phyloP scores from a whole-genome alignment of 495 filamentous ascomycete species.

The Rostrohypoxylon terebratum region DNA sequence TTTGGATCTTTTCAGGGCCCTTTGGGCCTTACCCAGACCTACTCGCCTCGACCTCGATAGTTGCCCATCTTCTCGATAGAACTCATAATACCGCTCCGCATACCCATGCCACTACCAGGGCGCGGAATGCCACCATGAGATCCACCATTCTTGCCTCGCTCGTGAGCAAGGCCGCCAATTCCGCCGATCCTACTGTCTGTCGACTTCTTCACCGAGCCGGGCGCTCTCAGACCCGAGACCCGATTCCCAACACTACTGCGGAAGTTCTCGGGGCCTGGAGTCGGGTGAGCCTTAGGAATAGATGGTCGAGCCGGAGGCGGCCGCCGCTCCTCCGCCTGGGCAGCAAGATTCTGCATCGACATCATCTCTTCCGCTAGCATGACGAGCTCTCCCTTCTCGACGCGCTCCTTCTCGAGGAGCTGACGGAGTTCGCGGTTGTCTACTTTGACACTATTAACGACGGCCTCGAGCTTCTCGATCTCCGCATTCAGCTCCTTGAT shows the following conservation, averaged over 20 bases:
- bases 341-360: conserved; percentile 59
- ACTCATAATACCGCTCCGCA: conserved; percentile 74
- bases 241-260: conserved; percentile 47
- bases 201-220: conserved; percentile 50
- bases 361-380: conserved; percentile 91
- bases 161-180: conserved; percentile 53
- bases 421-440: conserved; percentile 73
- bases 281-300: conserved; percentile 24
- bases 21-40: background rate
- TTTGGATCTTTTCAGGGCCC: background rate
- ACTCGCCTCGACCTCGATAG: conserved; percentile 52
- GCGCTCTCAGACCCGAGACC: conserved; percentile 58
- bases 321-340: conserved; percentile 31
- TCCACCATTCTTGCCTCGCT: conserved; percentile 57
- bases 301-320: conserved; percentile 28
- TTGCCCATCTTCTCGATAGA: conserved; percentile 78
- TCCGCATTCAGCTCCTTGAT: conserved; percentile 72
- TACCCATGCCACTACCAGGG: conserved; percentile 54
- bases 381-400: conserved; percentile 96
- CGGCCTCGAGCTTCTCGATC: conserved; percentile 75
- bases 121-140: conserved; percentile 54
- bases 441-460: conserved; percentile 71
- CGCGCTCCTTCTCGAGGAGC: conserved; percentile 79
- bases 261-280: conserved; percentile 34
- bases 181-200: conserved; percentile 60